Percentiles rank a stretch among this genome's conserved stretches.
These are phyloP conservation scores for Seiridium cupressi DNA, from an alignment of 2,329 filamentous ascomycete genomes.

Conservation along the genomic window DNA sequence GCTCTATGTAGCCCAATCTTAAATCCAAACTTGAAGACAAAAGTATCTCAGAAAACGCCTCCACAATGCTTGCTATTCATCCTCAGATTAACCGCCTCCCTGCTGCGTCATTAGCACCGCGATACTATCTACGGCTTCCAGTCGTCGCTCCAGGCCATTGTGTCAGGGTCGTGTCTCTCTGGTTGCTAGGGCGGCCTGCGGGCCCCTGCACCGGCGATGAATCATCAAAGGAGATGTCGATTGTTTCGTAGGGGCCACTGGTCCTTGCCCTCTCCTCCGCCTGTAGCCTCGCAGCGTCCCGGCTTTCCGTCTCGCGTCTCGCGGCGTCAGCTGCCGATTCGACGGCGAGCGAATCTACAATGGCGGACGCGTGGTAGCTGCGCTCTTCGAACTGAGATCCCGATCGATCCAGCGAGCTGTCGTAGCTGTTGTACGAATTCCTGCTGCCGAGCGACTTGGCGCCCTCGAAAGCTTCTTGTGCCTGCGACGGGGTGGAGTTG, in stretches of 20 bases:
- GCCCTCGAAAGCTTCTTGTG: neutral
- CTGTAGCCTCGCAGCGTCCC: neutral
- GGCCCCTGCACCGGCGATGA: neutral
- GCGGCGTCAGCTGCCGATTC: neutral
- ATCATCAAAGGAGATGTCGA: neutral
- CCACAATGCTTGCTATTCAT: neutral
- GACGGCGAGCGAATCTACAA: constrained; percentile 16
- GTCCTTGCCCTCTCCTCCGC: neutral
- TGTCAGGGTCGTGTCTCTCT: neutral
- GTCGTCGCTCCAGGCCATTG: neutral
- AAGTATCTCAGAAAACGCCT: neutral
- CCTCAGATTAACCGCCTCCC: neutral
- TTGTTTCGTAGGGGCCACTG: neutral
- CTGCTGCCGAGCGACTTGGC: neutral
- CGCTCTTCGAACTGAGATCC: constrained; percentile 15
- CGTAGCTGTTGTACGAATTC: neutral
- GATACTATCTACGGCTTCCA: neutral
- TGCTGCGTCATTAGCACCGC: neutral
- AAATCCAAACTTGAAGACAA: neutral
- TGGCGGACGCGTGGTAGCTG: constrained; percentile 26
- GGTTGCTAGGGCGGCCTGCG: neutral
- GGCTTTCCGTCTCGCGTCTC: neutral
- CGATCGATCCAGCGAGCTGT: neutral
- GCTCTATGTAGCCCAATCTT: neutral
- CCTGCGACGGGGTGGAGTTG: neutral